phyloP scores from a whole-genome alignment of 2,329 filamentous ascomycete genomes.

The Erysiphe pulchra region DNA sequence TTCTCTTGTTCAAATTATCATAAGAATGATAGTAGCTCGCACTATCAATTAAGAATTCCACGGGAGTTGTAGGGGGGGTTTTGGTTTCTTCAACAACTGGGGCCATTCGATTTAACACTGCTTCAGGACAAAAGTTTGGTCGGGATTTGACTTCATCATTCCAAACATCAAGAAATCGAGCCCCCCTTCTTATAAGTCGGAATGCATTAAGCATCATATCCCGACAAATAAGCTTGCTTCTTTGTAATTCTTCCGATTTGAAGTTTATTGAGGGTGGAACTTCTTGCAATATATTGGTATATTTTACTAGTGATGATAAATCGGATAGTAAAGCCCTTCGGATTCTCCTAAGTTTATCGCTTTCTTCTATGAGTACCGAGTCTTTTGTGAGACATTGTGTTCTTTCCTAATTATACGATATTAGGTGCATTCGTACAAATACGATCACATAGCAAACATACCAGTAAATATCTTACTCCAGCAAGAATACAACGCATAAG shows the following conservation, averaged over 20 bases:
- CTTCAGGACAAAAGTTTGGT: slow-evolving; percentile 17
- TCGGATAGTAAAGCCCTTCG: slow-evolving; percentile 77
- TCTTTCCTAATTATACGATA: slow-evolving; percentile 34
- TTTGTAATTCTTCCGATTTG: slow-evolving; percentile 15
- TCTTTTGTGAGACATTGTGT: slow-evolving; percentile 74
- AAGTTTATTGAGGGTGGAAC: slow-evolving; percentile 20
- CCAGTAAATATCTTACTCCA: slow-evolving; percentile 69
- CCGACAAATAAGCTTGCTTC: slow-evolving; percentile 47
- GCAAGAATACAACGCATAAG: slow-evolving; percentile 87
- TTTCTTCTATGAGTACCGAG: slow-evolving; percentile 44
- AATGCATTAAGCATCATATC: slow-evolving; percentile 87
- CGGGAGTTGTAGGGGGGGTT: not conserved
- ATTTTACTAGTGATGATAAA: slow-evolving; percentile 69
- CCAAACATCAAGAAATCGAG: slow-evolving; percentile 71
- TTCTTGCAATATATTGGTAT: slow-evolving; percentile 64
- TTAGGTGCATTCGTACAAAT: not conserved
- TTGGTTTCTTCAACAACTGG: not conserved
- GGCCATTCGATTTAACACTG: not conserved
- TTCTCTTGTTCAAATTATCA: slow-evolving; percentile 10
- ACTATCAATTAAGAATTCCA: not conserved
- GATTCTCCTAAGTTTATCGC: slow-evolving; percentile 51
- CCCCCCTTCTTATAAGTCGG: slow-evolving; percentile 74
- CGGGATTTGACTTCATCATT: slow-evolving; percentile 32
- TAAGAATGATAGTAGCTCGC: slow-evolving; percentile 13
- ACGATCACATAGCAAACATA: slow-evolving; percentile 21